Evolutionary conservation across 352 stramenopile genomes (phyloP).

Genomic region (Phytopythium litorale): DNA sequence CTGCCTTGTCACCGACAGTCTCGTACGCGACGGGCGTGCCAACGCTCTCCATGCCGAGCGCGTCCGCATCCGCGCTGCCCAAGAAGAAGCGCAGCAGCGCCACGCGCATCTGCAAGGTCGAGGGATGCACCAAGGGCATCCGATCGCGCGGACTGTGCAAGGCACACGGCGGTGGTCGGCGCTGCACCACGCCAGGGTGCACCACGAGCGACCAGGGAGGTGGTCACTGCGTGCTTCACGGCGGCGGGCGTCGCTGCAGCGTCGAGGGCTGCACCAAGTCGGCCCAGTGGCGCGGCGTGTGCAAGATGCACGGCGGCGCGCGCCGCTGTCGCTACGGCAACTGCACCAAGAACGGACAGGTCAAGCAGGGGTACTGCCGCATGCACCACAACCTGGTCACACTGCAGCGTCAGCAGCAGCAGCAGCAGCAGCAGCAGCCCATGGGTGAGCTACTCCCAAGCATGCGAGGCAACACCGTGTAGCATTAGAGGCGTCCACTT

Average conservation of each 20-base stretch:
- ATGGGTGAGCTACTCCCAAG: not conserved
- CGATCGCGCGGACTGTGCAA: slow-evolving; percentile 80
- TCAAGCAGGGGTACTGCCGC: slow-evolving; percentile 78
- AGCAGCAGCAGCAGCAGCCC: slow-evolving; percentile 18
- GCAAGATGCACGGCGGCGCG: slow-evolving; percentile 83
- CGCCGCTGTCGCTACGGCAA: slow-evolving; percentile 70
- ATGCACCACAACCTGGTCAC: slow-evolving; percentile 64
- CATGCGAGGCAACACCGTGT: not conserved
- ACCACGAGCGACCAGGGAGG: slow-evolving; percentile 84
- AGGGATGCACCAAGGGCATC: slow-evolving; percentile 73
- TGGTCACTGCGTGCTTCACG: slow-evolving; percentile 81
- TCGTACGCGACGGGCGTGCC: slow-evolving; percentile 8
- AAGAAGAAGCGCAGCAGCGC: slow-evolving; percentile 61
- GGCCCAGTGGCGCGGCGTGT: slow-evolving; percentile 72
- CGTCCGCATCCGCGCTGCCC: slow-evolving; percentile 4
- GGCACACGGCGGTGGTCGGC: slow-evolving; percentile 75
- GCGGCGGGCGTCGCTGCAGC: slow-evolving; percentile 72
- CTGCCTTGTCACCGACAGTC: slow-evolving; percentile 1
- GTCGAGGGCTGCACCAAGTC: slow-evolving; percentile 80
- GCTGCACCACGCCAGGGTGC: slow-evolving; percentile 73
- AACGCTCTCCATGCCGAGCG: not conserved
- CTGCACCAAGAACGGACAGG: slow-evolving; percentile 82
- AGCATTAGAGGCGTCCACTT: not conserved
- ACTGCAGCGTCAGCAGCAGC: slow-evolving; percentile 36
- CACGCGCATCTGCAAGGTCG: slow-evolving; percentile 66